Evolutionary conservation across 2,329 filamentous ascomycete species (phyloP).

Genomic region (Acephala macrosclerotiorum): DNA sequence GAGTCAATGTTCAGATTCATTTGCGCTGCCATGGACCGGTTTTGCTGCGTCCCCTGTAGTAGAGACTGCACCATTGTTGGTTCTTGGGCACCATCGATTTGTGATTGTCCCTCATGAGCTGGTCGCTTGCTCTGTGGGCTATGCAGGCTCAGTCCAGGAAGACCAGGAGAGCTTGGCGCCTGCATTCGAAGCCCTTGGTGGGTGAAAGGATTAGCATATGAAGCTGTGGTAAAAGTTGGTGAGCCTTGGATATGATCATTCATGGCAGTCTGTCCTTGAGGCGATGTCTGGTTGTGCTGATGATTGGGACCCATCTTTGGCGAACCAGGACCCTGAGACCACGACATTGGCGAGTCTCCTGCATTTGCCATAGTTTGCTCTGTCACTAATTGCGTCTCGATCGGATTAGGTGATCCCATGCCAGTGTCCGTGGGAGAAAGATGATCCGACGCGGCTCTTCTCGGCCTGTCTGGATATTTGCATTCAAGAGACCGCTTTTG

Average conservation of each 20-base stretch:
- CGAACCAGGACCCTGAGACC: slow-evolving; percentile 21
- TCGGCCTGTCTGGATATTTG: slow-evolving; percentile 28
- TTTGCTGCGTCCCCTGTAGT: not conserved
- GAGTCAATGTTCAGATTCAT: not conserved
- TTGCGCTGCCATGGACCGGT: not conserved
- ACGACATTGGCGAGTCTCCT: slow-evolving; percentile 27
- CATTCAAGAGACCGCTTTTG: slow-evolving; percentile 33
- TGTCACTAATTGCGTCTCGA: not conserved
- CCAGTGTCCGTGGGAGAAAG: not conserved
- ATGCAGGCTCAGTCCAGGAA: not conserved
- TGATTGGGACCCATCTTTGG: slow-evolving; percentile 14
- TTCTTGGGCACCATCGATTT: not conserved
- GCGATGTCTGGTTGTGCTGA: not conserved
- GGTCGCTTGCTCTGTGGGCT: not conserved
- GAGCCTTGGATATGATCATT: not conserved
- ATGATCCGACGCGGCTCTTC: slow-evolving; percentile 5
- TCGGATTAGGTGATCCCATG: not conserved
- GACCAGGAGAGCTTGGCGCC: not conserved
- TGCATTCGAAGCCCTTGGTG: not conserved
- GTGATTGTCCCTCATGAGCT: not conserved
- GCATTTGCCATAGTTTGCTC: not conserved
- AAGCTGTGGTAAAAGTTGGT: not conserved
- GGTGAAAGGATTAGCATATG: not conserved
- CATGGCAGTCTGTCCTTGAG: not conserved
- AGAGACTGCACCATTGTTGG: not conserved